Base-by-base conservation (phyloP, 345 rosid species). In the Cardamine chenopodiifolia region DNA sequence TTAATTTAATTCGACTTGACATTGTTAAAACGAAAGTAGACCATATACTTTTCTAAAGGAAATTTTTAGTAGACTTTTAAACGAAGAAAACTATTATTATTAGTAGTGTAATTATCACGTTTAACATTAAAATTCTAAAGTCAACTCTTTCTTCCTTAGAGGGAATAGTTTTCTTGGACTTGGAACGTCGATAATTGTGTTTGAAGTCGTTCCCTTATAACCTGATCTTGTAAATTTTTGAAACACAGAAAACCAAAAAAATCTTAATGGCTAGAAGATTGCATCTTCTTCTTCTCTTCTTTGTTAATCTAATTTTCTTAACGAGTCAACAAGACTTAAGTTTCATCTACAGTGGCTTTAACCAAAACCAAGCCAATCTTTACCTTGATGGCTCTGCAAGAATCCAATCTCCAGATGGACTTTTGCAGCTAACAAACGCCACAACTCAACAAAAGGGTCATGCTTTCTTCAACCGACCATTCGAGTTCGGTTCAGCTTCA, bases 381-480 rank as follows among this genome's bases (percentile, higher is more conserved):
- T 20, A 14, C 28, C 80, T 81, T 11, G 82, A 71, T 12, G 86
- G 86, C 1, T 17, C 28, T 8, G 86, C 89, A 22, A 56, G 37
- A 2, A 45, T 85, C 77, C 78, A 65, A 6, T 19, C 6, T 5
- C 61, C 75, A 18, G 66, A 42, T 29, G 86, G 94, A 22, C 78
- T 85, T 2, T 70, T 85, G 72, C 81, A 87, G 80, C 83, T 89
- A 8, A 87, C 94, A 18, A 73, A 86, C 69, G 81, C 71, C 40
- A 70, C 85, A 4, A 2, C 76, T 11, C 62, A 42, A 0, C 35
- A 83, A 53, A 31, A 2, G 17, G 92, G 84, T 37, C 86, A 80
- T 54, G 88, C 85, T 63, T 85, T 85, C 79, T 78, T 26, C 60
- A 71, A 74, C 15, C 55, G 35, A 8, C 85, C 85, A 3, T 66